Evolutionary conservation across 164 flowering plant species (phyloP), one percentile per base, ranked within the genome.

Genomic region (Litsea cubeba): DNA sequence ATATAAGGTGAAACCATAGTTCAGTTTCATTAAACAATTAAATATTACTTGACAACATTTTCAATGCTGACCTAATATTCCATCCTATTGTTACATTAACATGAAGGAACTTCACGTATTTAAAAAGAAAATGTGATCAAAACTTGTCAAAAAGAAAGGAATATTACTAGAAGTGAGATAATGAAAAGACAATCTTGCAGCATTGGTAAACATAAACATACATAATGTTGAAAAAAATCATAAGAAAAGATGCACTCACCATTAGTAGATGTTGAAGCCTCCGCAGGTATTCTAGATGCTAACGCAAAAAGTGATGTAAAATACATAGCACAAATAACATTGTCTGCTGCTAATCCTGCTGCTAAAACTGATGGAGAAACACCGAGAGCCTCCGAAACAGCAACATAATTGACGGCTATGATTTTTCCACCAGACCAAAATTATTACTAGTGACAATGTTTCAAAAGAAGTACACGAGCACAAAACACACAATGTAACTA

Each of bases 281-380:
- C 99, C 20, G 91, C 78, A 54, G 96, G 90, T 75, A 88, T 79
- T 76, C 82, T 88, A 57, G 97, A 90, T 63, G 95, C 96, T 58
- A 91, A 69, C 3, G 91, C 90, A 88, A 95, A 95, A 68, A 95
- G 73, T 30, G 82, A 58, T 75, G 87, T 75, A 72, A 89, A 90
- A 79, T 95, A 95, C 58, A 91, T 8, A 4, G 96, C 97, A 83
- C 93, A 87, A 60, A 93, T 90, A 50, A 91, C 93, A 83, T 93
- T 95, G 71, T 95, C 99, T 70, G 93, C 94, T 25, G 97, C 98
- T 60, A 94, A 81, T 75, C 98, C 98, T 50, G 97, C 96, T 65
- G 97, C 89, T 79, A 91, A 68, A 79, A 92, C 90, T 40, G 97
- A 92, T 62, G 97, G 87, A 74, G 98, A 85, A 75, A 88, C 79